A percentile compares a stretch with the other conserved stretches of the same genome.
Evolutionary conservation across 129 eudicot genomes (phyloP).

Genomic region (Artemisia annua): DNA sequence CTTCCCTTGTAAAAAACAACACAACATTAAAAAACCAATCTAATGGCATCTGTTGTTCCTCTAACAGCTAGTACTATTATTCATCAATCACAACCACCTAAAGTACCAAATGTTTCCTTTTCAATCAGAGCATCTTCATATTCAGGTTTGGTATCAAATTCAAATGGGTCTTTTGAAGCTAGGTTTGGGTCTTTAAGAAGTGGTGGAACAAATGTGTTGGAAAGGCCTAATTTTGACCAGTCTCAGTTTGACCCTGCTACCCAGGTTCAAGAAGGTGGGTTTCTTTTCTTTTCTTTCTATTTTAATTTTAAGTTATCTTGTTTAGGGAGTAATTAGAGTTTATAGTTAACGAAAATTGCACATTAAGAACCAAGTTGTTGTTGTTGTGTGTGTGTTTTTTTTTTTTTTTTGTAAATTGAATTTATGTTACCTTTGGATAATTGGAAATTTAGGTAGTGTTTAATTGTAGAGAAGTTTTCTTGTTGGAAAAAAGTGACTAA

Average conservation of each 20-base stretch:
- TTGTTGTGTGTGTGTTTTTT: too few relatives aligned
- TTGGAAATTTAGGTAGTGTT: too few relatives aligned
- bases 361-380: too few relatives aligned
- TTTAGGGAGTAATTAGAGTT: neutral
- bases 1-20: neutral
- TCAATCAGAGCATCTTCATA: conserved; percentile 2
- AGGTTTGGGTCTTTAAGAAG: conserved; percentile 34
- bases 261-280: conserved; percentile 54
- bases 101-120: conserved; percentile 1
- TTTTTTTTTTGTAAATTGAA: too few relatives aligned
- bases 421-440: too few relatives aligned
- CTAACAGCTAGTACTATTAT: neutral
- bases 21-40: conserved; percentile 4
- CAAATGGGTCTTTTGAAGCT: conserved; percentile 26
- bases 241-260: conserved; percentile 53
- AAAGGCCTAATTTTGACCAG: conserved; percentile 49
- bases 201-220: conserved; percentile 44
- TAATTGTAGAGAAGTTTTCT: too few relatives aligned
- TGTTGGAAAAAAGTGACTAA: too few relatives aligned
- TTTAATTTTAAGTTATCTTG: neutral
- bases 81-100: conserved; percentile 22
- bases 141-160: conserved; percentile 17
- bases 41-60: conserved; percentile 20
- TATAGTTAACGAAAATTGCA: neutral
- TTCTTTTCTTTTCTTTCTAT: neutral